Conservation (phyloP, 1,284 basidiomycete species). For the Trichosporon asahii region DNA sequence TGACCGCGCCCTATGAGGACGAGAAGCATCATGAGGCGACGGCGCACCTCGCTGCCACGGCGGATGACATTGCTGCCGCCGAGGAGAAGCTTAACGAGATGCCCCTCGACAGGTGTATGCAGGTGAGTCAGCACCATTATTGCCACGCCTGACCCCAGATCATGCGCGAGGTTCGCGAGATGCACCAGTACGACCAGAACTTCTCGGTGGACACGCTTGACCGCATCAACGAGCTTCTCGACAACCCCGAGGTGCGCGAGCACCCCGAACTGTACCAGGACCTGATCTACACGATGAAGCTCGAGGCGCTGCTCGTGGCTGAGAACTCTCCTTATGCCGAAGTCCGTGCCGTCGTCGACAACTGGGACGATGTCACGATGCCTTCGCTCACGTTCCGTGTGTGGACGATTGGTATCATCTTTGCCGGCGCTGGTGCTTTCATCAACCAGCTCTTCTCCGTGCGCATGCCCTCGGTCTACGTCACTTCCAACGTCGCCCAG, state of each 20-base stretch:
- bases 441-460: conserved; percentile 60
- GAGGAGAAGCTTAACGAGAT: conserved; percentile 27
- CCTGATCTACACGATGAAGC: conserved; percentile 35
- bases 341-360: conserved; percentile 76
- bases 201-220: conserved; percentile 26
- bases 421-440: conserved; percentile 59
- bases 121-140: conserved; percentile 14
- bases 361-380: conserved; percentile 71
- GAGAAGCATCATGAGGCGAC: not conserved
- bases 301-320: conserved; percentile 40
- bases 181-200: conserved; percentile 40
- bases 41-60: conserved; percentile 17
- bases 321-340: conserved; percentile 74
- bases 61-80: conserved; percentile 24
- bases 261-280: conserved; percentile 30
- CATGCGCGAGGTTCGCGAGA: conserved; percentile 25
- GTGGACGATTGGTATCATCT: conserved; percentile 64
- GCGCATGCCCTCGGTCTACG: conserved; percentile 35
- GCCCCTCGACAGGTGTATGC: conserved; percentile 23
- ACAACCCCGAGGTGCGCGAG: conserved; percentile 28
- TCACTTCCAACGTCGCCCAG: conserved; percentile 41
- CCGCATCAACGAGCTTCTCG: conserved; percentile 29
- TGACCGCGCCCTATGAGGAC: not conserved
- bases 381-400: conserved; percentile 79
- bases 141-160: conserved; percentile 17